Evolutionary conservation across 768 basidiomycete genomes (phyloP), one percentile per base, ranked within the genome.

Genomic region (Mycena olivaceomarginata): DNA sequence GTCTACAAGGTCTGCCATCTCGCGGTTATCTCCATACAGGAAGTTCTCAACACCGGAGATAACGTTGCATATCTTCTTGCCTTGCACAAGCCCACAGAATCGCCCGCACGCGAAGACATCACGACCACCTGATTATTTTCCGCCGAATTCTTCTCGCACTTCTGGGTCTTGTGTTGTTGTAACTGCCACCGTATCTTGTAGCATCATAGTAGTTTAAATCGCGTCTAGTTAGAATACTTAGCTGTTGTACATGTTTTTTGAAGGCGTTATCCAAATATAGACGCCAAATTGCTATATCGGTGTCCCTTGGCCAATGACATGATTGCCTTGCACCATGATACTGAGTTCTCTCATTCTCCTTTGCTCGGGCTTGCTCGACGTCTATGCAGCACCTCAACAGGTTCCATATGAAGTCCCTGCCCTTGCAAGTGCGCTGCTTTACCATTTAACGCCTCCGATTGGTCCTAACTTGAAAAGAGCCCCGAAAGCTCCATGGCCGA

Each of bases 1-100:
- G 60, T 65, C 60, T 37, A 15, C 46, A 74, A 96, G 94, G 91
- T 92, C 5, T 95, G 94, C 81, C 89, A 92, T 76, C 89, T 94
- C 12, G 94, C 93, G 18, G 93, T 93, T 82, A 88, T 91, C 73
- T 96, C 95, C 2, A 93, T 96, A 63, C 86, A 88, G 13, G 90
- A 91, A 75, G 94, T 95, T 37, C 88, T 96, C 53, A 90, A 94
- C 82, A 92, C 92, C 22, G 90, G 87, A 73, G 93, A 95, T 85
- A 96, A 96, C 68, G 88, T 89, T 15, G 84, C 90, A 37, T 89
- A 89, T 60, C 91, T 96, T 60, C 91, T 96, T 68, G 90, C 89
- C 51, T 88, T 96, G 57, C 95, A 96, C 81, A 82, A 87, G 20
- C 79, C 85, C 65, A 70, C 80, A 22, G 82, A 85, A 22, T 79